These are phyloP conservation scores for Phytophthora lateralis DNA, from an alignment of 352 stramenopile genomes.

Conservation along the genomic window DNA sequence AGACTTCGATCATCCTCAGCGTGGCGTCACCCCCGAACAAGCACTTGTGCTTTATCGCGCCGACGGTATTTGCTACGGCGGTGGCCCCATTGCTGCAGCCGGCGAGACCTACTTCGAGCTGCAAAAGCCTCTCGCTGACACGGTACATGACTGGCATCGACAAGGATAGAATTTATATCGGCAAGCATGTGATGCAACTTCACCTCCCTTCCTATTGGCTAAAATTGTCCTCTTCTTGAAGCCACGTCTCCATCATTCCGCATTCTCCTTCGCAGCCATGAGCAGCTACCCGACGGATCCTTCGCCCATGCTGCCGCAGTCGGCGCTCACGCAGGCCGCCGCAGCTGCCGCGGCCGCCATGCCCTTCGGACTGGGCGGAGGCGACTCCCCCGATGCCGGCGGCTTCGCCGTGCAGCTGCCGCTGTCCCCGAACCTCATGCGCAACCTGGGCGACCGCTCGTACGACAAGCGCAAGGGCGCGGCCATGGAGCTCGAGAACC, in stretches of 20 bases:
- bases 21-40: conserved; percentile 84
- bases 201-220: neutral
- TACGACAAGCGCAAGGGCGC: conserved; percentile 99
- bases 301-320: conserved; percentile 65
- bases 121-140: conserved; percentile 42
- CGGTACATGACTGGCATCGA: conserved; percentile 64
- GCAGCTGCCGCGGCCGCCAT: conserved; percentile 49
- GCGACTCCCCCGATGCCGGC: conserved; percentile 31
- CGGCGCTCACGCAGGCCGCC: conserved; percentile 51
- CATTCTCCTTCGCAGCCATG: conserved; percentile 20
- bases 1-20: conserved; percentile 83
- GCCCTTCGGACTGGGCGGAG: conserved; percentile 42
- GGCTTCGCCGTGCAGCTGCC: conserved; percentile 66
- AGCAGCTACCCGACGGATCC: conserved; percentile 36
- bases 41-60: conserved; percentile 85
- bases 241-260: conserved; percentile 2
- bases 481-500: conserved; percentile 98
- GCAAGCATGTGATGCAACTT: too few relatives aligned
- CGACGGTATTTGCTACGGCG: conserved; percentile 84
- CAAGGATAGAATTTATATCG: conserved; percentile 13
- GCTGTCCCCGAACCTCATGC: conserved; percentile 78
- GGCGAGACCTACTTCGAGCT: conserved; percentile 77
- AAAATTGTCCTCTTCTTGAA: conserved; percentile 6
- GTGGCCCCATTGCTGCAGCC: conserved; percentile 67
- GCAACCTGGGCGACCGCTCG: conserved; percentile 95